These are phyloP conservation scores for Fraxinus pennsylvanica DNA, from an alignment of 257 asterid species.

Conservation along the genomic window DNA sequence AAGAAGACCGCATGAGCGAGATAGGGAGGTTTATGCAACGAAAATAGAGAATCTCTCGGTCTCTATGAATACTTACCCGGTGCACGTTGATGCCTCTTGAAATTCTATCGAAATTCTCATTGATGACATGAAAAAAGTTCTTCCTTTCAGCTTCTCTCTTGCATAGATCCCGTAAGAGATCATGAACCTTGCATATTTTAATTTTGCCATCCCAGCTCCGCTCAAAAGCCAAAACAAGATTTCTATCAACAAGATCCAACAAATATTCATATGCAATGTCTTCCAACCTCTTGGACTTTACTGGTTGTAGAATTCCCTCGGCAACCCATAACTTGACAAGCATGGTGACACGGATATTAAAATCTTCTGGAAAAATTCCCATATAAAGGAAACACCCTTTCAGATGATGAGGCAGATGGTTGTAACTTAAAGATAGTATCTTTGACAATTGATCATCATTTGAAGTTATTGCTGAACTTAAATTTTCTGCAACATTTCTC, in stretches of 20 bases:
- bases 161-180: conserved; percentile 21
- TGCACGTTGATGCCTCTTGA: neutral
- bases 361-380: conserved; percentile 12
- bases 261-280: conserved; percentile 21
- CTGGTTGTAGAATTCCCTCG: neutral
- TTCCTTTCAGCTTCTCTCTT: neutral
- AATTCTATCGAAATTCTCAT: neutral
- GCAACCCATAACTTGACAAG: conserved; percentile 14
- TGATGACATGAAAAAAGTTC: neutral
- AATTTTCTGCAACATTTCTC: conserved; percentile 13
- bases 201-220: neutral
- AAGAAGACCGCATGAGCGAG: neutral
- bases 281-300: neutral
- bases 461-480: neutral
- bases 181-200: conserved; percentile 27
- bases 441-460: neutral
- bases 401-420: conserved; percentile 1
- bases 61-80: neutral
- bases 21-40: neutral
- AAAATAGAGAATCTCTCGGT: neutral
- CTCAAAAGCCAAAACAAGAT: conserved; percentile 10
- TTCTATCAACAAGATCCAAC: conserved; percentile 24
- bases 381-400: conserved; percentile 2
- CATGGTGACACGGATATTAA: conserved; percentile 5
- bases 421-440: conserved; percentile 16